phyloP scores from a whole-genome alignment of 2,329 filamentous ascomycete species.

The Talaromyces sp. region DNA sequence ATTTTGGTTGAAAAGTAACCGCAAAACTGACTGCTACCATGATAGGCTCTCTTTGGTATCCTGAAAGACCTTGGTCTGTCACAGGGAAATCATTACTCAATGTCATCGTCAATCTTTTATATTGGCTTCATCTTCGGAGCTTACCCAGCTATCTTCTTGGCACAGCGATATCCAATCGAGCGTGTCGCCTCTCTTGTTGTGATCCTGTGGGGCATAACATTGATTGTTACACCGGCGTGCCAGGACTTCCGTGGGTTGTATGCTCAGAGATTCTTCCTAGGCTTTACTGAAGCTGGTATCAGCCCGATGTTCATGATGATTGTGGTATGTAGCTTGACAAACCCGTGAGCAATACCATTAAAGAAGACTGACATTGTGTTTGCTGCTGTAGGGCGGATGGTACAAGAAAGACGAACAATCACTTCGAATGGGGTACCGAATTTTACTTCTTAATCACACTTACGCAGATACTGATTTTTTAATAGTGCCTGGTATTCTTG shows the following conservation, averaged over 20 bases:
- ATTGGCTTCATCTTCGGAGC: conserved; percentile 9
- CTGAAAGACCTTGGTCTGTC: background rate
- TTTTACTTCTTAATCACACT: background rate
- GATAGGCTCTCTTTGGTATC: conserved; percentile 6
- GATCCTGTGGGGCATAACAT: background rate
- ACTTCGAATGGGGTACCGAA: background rate
- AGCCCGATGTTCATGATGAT: conserved; percentile 13
- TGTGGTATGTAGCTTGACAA: background rate
- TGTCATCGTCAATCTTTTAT: conserved; percentile 4
- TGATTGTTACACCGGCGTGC: background rate
- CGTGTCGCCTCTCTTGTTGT: background rate
- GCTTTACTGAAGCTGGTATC: conserved; percentile 7
- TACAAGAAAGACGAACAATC: conserved; percentile 12
- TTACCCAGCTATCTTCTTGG: background rate
- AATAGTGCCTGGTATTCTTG: conserved; percentile 6
- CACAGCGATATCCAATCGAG: conserved; percentile 5
- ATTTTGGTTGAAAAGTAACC: background rate
- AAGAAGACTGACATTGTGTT: background rate
- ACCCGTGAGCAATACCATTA: background rate
- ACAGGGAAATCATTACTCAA: background rate
- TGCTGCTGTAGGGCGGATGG: conserved; percentile 3
- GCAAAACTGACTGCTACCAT: background rate
- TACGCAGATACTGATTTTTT: background rate
- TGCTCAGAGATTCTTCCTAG: conserved; percentile 9
- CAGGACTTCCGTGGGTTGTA: conserved; percentile 2